Evolutionary conservation across 2,329 filamentous ascomycete species (phyloP).

Genomic region (Eurotiales sp.): DNA sequence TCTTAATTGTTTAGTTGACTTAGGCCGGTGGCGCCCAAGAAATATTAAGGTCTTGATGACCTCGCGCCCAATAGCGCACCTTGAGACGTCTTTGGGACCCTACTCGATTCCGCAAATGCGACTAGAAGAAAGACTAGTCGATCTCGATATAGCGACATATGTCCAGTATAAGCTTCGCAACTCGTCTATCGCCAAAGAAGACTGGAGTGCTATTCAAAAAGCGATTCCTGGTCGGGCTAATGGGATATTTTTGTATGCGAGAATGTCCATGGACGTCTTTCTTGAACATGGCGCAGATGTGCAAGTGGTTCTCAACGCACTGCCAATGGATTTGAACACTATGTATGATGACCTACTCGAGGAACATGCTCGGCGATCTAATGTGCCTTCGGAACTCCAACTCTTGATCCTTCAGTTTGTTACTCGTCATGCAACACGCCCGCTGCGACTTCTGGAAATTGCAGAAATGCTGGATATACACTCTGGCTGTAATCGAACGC

Average conservation of each 20-base stretch:
- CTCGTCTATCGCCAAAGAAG: conserved; percentile 5
- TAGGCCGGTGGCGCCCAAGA: neutral
- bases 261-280: conserved; percentile 15
- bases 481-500: too few species aligned
- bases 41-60: neutral
- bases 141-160: conserved; percentile 16
- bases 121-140: conserved; percentile 5
- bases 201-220: conserved; percentile 12
- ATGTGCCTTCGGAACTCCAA: neutral
- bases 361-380: neutral
- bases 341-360: neutral
- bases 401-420: conserved; percentile 21
- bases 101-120: conserved; percentile 14
- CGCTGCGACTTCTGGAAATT: neutral
- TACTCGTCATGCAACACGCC: neutral
- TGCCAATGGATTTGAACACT: neutral
- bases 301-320: neutral
- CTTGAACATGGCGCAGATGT: neutral
- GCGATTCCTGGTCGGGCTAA: conserved; percentile 17
- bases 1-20: neutral
- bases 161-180: conserved; percentile 12
- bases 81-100: neutral
- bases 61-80: neutral
- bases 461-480: neutral
- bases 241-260: conserved; percentile 17